phyloP scores from a whole-genome alignment of 2,329 filamentous ascomycete genomes.

The Cladosporium sp. region DNA sequence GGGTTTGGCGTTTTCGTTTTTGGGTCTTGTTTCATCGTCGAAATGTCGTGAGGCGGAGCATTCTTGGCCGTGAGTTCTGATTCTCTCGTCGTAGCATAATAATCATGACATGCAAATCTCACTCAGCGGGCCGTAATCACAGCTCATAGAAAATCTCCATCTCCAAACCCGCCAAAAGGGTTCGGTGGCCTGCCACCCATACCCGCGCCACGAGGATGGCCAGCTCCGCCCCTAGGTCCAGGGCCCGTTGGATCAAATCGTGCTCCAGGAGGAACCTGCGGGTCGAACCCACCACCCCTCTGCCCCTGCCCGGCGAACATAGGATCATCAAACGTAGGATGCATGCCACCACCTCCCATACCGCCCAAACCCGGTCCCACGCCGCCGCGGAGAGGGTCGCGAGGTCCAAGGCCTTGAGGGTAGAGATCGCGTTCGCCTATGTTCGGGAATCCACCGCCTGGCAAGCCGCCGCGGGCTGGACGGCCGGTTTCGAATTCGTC shows the following conservation, averaged over 20 bases:
- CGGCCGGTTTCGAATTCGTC: constrained; percentile 82
- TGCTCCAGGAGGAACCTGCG: constrained; percentile 78
- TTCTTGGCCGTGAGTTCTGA: too few species aligned
- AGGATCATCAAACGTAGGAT: constrained; percentile 90
- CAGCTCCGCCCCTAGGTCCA: constrained; percentile 45
- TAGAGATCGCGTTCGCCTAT: constrained; percentile 86
- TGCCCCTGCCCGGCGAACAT: constrained; percentile 60
- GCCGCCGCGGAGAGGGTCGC: constrained; percentile 71
- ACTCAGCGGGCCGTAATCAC: too few species aligned
- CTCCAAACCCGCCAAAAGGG: constrained; percentile 57
- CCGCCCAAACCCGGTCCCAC: constrained; percentile 50
- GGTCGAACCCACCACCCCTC: constrained; percentile 53
- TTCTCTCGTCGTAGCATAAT: too few species aligned
- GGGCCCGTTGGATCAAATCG: constrained; percentile 85
- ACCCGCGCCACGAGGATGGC: constrained; percentile 42
- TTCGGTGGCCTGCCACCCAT: constrained; percentile 49
- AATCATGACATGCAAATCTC: too few species aligned
- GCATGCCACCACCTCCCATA: constrained; percentile 69
- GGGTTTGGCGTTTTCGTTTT: too few species aligned
- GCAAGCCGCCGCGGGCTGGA: constrained; percentile 51
- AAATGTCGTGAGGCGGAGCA: too few species aligned
- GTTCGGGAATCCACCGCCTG: constrained; percentile 35
- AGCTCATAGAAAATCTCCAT: constrained; percentile 52
- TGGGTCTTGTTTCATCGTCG: too few species aligned
- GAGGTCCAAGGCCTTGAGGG: constrained; percentile 76